Conservation (phyloP, 805 yeast species). For the Wickerhamiella allomyrinae region DNA sequence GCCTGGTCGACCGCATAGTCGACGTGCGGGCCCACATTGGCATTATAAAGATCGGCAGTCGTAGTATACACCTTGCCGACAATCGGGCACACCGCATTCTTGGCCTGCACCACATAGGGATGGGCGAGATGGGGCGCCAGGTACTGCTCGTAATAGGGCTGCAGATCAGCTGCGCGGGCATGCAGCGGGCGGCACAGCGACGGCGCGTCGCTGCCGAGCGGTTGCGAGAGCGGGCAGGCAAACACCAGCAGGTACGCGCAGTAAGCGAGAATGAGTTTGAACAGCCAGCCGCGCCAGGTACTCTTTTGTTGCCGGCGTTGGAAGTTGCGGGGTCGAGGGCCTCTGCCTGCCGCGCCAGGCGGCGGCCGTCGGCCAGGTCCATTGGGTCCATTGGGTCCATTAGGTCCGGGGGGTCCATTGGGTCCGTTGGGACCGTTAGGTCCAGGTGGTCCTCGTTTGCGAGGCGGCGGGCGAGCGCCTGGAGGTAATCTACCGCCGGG, state of each 20-base stretch:
- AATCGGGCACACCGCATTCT: not conserved
- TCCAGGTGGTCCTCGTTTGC: too few relatives aligned
- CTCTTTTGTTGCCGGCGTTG: not conserved
- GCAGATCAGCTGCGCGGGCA: not conserved
- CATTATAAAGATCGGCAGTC: not conserved
- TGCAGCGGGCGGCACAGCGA: not conserved
- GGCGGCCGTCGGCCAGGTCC: not conserved
- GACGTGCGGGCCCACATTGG: slow-evolving; percentile 1
- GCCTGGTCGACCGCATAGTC: not conserved
- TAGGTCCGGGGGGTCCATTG: not conserved
- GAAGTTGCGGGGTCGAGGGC: too few relatives aligned
- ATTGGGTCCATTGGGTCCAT: not conserved
- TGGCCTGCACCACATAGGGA: not conserved
- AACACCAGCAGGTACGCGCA: not conserved
- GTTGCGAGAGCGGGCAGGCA: not conserved
- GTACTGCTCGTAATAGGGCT: not conserved
- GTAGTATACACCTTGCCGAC: not conserved
- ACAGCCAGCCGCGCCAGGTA: not conserved
- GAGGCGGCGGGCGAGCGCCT: not conserved
- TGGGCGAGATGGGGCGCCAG: slow-evolving; percentile 1
- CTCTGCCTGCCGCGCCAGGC: not conserved
- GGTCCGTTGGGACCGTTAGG: not conserved
- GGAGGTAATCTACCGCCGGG: not conserved
- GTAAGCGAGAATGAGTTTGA: slow-evolving; percentile 1
- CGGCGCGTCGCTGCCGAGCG: not conserved